Evolutionary conservation across 495 filamentous ascomycete species (phyloP).

Genomic region (Hyaloscypha finlandica): DNA sequence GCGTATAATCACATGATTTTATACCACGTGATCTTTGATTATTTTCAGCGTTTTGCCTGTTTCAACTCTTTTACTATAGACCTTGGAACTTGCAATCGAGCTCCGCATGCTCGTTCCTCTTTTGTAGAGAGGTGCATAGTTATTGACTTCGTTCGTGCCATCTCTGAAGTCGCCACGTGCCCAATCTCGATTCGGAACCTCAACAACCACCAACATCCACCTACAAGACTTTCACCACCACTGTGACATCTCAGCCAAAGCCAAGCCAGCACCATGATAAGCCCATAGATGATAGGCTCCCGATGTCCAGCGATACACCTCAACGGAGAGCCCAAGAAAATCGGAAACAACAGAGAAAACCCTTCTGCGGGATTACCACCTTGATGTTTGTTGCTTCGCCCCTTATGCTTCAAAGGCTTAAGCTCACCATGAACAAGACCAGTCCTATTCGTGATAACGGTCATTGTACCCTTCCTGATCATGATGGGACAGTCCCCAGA

Average conservation of each 20-base stretch:
- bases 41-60: too few species aligned
- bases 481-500: conserved; percentile 22
- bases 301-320: conserved; percentile 1
- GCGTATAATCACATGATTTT: not conserved
- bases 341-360: not conserved
- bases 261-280: not conserved
- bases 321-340: not conserved
- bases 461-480: conserved; percentile 23
- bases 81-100: too few species aligned
- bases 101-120: too few species aligned
- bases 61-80: too few species aligned
- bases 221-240: not conserved
- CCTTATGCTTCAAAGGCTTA: not conserved
- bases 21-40: not conserved
- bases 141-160: not conserved
- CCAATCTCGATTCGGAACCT: not conserved
- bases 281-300: not conserved
- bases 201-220: not conserved
- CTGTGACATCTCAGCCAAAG: not conserved
- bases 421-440: conserved; percentile 16
- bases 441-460: conserved; percentile 24
- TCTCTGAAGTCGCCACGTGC: not conserved
- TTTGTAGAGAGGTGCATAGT: not conserved
- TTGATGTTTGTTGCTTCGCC: not conserved
- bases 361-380: not conserved